Conservation (phyloP, 148 eudicot species). For the Vaccinium myrtillus region DNA sequence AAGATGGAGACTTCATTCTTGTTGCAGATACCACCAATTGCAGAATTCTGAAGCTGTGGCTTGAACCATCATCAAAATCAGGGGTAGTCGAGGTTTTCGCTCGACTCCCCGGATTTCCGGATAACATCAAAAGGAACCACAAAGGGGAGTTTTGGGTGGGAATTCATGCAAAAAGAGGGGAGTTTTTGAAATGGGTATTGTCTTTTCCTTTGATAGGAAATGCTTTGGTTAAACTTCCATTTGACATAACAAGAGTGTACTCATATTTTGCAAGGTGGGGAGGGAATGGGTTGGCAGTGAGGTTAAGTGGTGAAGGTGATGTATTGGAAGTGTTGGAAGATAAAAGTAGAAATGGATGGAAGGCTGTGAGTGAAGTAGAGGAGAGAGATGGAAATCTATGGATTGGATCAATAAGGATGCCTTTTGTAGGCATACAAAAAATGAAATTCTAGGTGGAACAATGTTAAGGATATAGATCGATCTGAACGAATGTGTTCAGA, state of each 20-base stretch:
- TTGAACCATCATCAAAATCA: constrained; percentile 30
- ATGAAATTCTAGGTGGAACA: neutral
- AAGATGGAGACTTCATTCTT: constrained; percentile 45
- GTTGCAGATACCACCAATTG: constrained; percentile 58
- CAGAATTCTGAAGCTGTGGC: constrained; percentile 48
- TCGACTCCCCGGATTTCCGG: constrained; percentile 56
- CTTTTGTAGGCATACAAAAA: constrained; percentile 41
- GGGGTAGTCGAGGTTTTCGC: constrained; percentile 44
- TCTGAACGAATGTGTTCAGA: too few relatives aligned
- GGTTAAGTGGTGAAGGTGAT: constrained; percentile 54
- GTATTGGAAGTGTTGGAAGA: constrained; percentile 55
- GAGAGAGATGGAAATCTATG: constrained; percentile 70
- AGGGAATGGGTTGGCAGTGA: constrained; percentile 59
- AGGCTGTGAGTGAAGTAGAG: constrained; percentile 70
- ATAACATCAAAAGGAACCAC: constrained; percentile 43
- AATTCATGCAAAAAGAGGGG: constrained; percentile 45
- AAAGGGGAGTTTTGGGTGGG: constrained; percentile 85
- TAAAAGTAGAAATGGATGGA: constrained; percentile 45
- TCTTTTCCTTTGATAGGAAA: constrained; percentile 51
- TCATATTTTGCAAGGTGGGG: constrained; percentile 30
- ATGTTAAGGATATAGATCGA: too few relatives aligned
- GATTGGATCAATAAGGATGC: constrained; percentile 70
- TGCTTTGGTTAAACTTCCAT: constrained; percentile 39
- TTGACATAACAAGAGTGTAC: constrained; percentile 34
- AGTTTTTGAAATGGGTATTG: constrained; percentile 36